phyloP scores from a whole-genome alignment of 345 rosid genomes.

The Lagerstroemia speciosa region DNA sequence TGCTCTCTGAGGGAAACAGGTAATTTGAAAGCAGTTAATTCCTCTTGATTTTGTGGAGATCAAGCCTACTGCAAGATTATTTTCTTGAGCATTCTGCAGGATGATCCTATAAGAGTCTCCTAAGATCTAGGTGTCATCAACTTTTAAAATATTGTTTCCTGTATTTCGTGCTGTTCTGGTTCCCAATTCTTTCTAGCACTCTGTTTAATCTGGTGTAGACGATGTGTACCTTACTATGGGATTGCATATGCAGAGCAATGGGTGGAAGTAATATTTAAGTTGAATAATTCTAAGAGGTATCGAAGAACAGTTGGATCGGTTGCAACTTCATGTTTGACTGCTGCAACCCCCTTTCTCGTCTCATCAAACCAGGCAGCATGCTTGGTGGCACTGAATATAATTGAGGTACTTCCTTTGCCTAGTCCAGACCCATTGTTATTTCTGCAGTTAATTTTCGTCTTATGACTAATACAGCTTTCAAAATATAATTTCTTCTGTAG shows the following conservation, averaged over 20 bases:
- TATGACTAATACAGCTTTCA: not conserved
- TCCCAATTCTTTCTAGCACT: not conserved
- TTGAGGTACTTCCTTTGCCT: constrained; percentile 45
- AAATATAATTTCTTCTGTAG: not conserved
- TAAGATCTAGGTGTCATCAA: too few species aligned
- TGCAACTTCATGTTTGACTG: constrained; percentile 62
- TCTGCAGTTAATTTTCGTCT: not conserved
- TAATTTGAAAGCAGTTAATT: not conserved
- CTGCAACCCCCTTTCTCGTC: constrained; percentile 73
- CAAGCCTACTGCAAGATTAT: not conserved
- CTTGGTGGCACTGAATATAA: constrained; percentile 68
- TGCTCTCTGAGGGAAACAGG: constrained; percentile 20
- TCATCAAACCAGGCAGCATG: constrained; percentile 55
- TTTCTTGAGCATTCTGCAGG: not conserved
- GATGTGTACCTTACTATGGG: constrained; percentile 8
- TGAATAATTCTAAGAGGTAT: constrained; percentile 63
- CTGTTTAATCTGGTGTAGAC: not conserved
- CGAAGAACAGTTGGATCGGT: constrained; percentile 79
- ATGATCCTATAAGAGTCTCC: too few species aligned
- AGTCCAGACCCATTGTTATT: not conserved
- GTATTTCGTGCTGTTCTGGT: not conserved
- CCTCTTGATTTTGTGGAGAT: not conserved
- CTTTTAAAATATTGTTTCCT: too few species aligned
- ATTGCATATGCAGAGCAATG: constrained; percentile 38
- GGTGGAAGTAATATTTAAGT: constrained; percentile 48